Conservation (phyloP, 2,329 filamentous ascomycete species). For the Penicillium sp. region DNA sequence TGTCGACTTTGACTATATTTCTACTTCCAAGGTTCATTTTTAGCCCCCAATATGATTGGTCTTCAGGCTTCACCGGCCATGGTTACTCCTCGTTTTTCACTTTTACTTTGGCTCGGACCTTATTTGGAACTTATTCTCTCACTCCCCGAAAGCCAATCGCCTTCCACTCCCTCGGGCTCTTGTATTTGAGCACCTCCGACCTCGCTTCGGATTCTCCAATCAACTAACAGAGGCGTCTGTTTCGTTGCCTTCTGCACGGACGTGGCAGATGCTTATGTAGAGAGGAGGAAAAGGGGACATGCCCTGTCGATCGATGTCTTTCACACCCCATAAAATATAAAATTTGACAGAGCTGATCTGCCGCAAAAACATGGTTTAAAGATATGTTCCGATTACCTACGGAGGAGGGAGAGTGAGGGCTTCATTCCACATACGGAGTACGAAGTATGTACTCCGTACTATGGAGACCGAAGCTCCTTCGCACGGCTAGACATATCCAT, state of each 20-base stretch:
- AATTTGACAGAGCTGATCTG: constrained; percentile 4
- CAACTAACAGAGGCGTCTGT: not conserved
- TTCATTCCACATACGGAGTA: not conserved
- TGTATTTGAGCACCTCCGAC: too few species aligned
- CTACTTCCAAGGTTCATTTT: not conserved
- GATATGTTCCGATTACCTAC: constrained; percentile 2
- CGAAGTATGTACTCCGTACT: not conserved
- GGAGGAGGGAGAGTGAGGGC: too few species aligned
- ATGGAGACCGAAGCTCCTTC: not conserved
- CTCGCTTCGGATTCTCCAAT: constrained; percentile 3
- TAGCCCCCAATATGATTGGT: constrained; percentile 5
- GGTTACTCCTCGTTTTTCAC: not conserved
- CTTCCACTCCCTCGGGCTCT: constrained; percentile 4
- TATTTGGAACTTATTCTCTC: not conserved
- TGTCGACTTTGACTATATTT: not conserved
- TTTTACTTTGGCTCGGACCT: not conserved
- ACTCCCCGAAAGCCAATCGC: constrained; percentile 9
- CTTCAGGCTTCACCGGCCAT: not conserved
- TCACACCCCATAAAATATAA: not conserved
- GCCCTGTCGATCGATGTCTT: constrained; percentile 15
- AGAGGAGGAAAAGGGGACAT: not conserved
- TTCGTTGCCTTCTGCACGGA: constrained; percentile 6
- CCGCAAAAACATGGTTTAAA: not conserved
- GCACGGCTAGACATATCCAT: constrained; percentile 1
- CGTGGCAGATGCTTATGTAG: constrained; percentile 11